These are phyloP conservation scores for Solanum hybrid DNA, from an alignment of 305 asterid species.

Conservation along the genomic window DNA sequence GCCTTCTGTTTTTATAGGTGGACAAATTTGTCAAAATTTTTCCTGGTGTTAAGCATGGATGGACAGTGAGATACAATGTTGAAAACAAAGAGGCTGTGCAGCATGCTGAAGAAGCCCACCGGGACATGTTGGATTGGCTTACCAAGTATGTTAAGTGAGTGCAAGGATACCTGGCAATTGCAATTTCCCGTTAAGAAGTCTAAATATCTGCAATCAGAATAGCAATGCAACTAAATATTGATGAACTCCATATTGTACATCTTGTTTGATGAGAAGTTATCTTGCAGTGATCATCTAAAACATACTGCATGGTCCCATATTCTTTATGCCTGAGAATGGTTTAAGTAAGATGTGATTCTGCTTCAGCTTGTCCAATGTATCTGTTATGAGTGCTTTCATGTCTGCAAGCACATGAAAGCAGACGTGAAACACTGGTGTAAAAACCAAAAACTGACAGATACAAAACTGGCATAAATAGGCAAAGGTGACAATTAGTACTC, in stretches of 20 bases:
- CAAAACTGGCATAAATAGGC: background rate
- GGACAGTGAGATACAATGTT: conserved; percentile 40
- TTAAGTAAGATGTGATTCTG: background rate
- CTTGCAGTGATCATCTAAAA: background rate
- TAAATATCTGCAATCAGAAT: background rate
- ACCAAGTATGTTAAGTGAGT: conserved; percentile 26
- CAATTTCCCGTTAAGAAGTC: background rate
- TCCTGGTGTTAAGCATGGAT: conserved; percentile 38
- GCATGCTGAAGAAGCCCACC: conserved; percentile 44
- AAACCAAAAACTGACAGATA: background rate
- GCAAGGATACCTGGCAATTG: background rate
- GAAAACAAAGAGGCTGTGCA: conserved; percentile 33
- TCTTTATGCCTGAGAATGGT: background rate
- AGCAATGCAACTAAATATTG: background rate
- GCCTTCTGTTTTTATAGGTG: conserved; percentile 16
- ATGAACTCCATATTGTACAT: background rate
- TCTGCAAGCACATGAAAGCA: too few species aligned
- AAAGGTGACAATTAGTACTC: background rate
- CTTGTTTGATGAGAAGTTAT: background rate
- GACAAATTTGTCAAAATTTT: conserved; percentile 36
- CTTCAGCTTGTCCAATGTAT: background rate
- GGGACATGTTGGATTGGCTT: conserved; percentile 41
- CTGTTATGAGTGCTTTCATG: background rate
- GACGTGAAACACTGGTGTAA: background rate
- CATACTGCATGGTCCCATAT: background rate